Percentiles rank a stretch among this genome's conserved stretches.
These are phyloP conservation scores for Vitis hybrid DNA, from an alignment of 177 flowering plant species.

Conservation along the genomic window DNA sequence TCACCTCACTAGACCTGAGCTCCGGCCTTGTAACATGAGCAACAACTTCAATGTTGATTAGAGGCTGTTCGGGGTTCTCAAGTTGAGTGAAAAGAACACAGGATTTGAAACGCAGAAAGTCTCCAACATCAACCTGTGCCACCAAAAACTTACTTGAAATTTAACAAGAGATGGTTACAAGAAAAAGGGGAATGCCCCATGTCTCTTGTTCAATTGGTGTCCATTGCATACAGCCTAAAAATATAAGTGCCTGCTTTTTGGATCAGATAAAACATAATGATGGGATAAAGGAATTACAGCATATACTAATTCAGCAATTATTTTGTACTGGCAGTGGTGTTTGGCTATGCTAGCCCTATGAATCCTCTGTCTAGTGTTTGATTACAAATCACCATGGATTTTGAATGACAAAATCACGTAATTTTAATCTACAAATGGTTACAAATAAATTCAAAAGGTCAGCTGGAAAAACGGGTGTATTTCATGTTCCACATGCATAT, in stretches of 20 bases:
- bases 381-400: too few relatives aligned
- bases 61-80: conserved; percentile 39
- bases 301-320: too few relatives aligned
- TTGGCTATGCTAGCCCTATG: too few relatives aligned
- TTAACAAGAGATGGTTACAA: not conserved
- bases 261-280: not conserved
- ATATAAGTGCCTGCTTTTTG: not conserved
- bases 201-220: not conserved
- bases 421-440: too few relatives aligned
- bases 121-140: conserved; percentile 50
- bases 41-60: conserved; percentile 46
- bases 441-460: too few relatives aligned
- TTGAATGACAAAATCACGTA: too few relatives aligned
- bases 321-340: too few relatives aligned
- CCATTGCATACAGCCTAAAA: not conserved
- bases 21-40: conserved; percentile 56
- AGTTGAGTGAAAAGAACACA: conserved; percentile 47
- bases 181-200: not conserved
- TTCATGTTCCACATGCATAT: too few relatives aligned
- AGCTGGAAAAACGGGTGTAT: too few relatives aligned
- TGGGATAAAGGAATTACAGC: not conserved
- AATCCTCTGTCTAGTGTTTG: too few relatives aligned
- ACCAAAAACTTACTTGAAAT: not conserved
- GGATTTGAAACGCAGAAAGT: conserved; percentile 45
- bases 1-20: conserved; percentile 45